These are phyloP conservation scores for Aristolochia fimbriata DNA, from an alignment of 164 flowering plant species.

Conservation along the genomic window DNA sequence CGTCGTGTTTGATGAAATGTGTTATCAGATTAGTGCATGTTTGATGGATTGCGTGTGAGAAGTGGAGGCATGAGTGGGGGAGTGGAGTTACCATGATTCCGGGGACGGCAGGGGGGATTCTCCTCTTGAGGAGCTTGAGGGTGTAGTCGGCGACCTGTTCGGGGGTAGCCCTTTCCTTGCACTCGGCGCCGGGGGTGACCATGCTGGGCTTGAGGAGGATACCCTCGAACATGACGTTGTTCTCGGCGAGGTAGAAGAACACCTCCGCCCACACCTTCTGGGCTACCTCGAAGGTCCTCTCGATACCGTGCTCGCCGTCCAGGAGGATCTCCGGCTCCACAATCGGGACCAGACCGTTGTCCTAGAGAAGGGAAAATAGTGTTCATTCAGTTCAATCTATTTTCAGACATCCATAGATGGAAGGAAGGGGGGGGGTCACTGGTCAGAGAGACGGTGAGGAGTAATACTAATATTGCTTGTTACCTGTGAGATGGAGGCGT, in stretches of 20 bases:
- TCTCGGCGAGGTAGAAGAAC: constrained; percentile 79
- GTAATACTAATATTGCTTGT: constrained; percentile 4
- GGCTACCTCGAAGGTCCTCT: constrained; percentile 78
- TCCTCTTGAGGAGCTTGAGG: constrained; percentile 57
- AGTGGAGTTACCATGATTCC: constrained; percentile 69
- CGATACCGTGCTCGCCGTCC: constrained; percentile 79
- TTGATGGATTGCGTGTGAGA: not conserved
- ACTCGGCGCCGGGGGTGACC: constrained; percentile 93
- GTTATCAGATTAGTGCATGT: not conserved
- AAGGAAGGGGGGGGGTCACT: not conserved
- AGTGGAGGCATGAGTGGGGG: no score
- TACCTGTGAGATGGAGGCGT: constrained; percentile 78
- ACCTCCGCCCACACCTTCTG: constrained; percentile 82
- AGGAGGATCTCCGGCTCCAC: constrained; percentile 90
- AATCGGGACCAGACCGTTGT: constrained; percentile 76
- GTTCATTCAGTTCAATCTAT: not conserved
- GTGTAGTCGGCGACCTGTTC: constrained; percentile 62
- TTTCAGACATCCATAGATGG: no score
- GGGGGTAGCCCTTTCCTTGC: constrained; percentile 75
- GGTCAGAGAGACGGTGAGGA: not conserved
- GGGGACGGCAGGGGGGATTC: constrained; percentile 81
- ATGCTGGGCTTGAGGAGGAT: constrained; percentile 90
- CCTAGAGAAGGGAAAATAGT: constrained; percentile 23
- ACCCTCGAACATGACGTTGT: constrained; percentile 73
- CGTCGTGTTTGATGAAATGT: not conserved